Percentiles rank a stretch among this genome's conserved stretches.
These are phyloP conservation scores for Blastocystis sp. DNA, from an alignment of 352 stramenopile species.

Conservation along the genomic window DNA sequence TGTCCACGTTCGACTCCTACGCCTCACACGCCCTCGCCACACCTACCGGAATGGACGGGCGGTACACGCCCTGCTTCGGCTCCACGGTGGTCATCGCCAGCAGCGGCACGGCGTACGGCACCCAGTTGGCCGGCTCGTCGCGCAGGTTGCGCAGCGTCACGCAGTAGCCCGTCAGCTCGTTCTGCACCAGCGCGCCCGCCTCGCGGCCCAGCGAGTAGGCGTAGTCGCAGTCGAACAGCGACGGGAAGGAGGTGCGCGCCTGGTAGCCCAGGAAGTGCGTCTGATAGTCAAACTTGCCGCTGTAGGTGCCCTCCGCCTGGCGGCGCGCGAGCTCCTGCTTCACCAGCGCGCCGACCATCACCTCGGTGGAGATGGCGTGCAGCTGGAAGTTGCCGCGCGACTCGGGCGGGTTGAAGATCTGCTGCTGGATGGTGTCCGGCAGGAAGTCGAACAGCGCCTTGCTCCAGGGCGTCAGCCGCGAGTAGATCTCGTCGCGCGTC, in stretches of 20 bases:
- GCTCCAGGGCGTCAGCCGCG: constrained; percentile 72
- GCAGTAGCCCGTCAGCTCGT: constrained; percentile 72
- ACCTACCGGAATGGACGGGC: constrained; percentile 49
- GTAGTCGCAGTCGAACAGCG: constrained; percentile 75
- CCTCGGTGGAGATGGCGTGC: constrained; percentile 75
- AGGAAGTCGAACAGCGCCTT: constrained; percentile 71
- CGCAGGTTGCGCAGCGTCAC: constrained; percentile 70
- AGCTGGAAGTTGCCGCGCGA: constrained; percentile 70
- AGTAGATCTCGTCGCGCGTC: constrained; percentile 71
- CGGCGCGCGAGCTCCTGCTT: constrained; percentile 73
- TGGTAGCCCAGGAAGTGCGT: constrained; percentile 72
- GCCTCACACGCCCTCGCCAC: neutral
- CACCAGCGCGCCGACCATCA: constrained; percentile 73
- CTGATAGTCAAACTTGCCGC: constrained; percentile 71
- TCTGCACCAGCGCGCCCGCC: constrained; percentile 73
- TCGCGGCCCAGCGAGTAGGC: constrained; percentile 72
- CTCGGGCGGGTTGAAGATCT: constrained; percentile 69
- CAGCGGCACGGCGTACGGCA: constrained; percentile 69
- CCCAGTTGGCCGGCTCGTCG: constrained; percentile 70
- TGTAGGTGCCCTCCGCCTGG: constrained; percentile 72
- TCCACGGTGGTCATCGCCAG: constrained; percentile 70
- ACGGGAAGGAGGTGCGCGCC: constrained; percentile 71
- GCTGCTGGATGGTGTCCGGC: constrained; percentile 70
- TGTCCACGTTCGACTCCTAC: constrained; percentile 63
- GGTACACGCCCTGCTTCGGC: constrained; percentile 62